Conservation (phyloP, 164 flowering plant genomes). For the Warburgia ugandensis region DNA sequence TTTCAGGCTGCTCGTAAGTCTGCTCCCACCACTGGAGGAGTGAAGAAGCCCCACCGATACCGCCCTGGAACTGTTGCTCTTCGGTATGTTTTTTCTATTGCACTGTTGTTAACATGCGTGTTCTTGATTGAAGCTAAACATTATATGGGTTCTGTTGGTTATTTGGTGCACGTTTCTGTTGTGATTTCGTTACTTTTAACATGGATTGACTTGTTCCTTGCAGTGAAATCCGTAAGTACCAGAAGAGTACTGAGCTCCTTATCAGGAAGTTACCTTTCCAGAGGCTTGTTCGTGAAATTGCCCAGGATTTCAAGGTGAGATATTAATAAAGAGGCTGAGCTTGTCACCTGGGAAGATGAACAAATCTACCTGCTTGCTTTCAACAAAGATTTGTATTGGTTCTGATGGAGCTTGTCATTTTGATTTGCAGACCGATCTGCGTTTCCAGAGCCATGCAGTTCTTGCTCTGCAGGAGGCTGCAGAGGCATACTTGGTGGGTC, state of each 20-base stretch:
- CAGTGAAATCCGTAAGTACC: constrained; percentile 20
- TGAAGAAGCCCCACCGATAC: constrained; percentile 18
- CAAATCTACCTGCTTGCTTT: too few species aligned
- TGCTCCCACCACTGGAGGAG: constrained; percentile 17
- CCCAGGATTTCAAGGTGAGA: constrained; percentile 21
- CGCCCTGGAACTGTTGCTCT: constrained; percentile 21
- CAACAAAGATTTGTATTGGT: too few species aligned
- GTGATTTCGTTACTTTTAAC: background rate
- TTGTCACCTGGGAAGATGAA: too few species aligned
- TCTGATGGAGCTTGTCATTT: background rate
- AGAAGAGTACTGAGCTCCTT: constrained; percentile 23
- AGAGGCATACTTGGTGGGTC: constrained; percentile 22
- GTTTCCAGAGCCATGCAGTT: constrained; percentile 26
- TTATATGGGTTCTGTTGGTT: too few species aligned
- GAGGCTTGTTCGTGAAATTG: constrained; percentile 27
- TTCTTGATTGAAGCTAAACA: background rate
- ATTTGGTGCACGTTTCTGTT: background rate
- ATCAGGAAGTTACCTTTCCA: constrained; percentile 24
- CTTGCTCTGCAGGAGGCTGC: constrained; percentile 27
- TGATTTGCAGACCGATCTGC: constrained; percentile 16
- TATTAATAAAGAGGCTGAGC: too few species aligned
- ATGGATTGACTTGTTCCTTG: background rate
- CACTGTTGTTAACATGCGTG: too few species aligned
- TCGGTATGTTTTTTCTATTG: constrained; percentile 1
- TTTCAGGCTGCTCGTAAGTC: constrained; percentile 17